A percentile compares a stretch with the other conserved stretches of the same genome.
Evolutionary conservation across 768 basidiomycete genomes (phyloP).

Genomic region (Mycena indigotica): DNA sequence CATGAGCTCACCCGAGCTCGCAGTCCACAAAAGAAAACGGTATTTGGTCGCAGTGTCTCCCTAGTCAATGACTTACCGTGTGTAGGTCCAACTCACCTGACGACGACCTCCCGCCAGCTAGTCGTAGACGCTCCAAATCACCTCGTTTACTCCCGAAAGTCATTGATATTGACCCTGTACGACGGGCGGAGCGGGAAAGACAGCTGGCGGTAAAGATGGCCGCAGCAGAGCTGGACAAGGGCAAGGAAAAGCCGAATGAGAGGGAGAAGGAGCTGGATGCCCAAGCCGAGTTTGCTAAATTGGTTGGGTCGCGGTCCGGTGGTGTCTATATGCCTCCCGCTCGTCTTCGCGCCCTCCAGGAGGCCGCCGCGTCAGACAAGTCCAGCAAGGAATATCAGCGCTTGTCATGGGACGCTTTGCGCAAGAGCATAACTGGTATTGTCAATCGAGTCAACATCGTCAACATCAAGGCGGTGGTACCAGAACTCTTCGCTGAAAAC

Average conservation of each 20-base stretch:
- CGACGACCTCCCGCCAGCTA: slow-evolving; percentile 45
- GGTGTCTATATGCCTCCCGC: slow-evolving; percentile 98
- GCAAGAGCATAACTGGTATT: slow-evolving; percentile 98
- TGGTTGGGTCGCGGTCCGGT: slow-evolving; percentile 79
- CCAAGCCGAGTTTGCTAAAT: slow-evolving; percentile 87
- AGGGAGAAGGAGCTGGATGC: slow-evolving; percentile 55
- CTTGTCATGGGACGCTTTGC: slow-evolving; percentile 94
- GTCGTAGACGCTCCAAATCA: slow-evolving; percentile 48
- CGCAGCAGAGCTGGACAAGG: slow-evolving; percentile 65
- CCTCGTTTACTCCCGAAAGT: slow-evolving; percentile 47
- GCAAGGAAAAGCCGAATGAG: slow-evolving; percentile 53
- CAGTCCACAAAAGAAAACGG: slow-evolving; percentile 54
- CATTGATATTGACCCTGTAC: slow-evolving; percentile 74
- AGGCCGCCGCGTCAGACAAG: slow-evolving; percentile 81
- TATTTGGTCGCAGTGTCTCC: no score
- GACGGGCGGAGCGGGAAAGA: slow-evolving; percentile 75
- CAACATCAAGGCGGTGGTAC: slow-evolving; percentile 93
- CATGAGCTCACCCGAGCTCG: slow-evolving; percentile 12
- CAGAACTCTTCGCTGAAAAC: slow-evolving; percentile 92
- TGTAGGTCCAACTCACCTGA: slow-evolving; percentile 52
- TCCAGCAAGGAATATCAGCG: slow-evolving; percentile 88
- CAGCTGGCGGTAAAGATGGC: slow-evolving; percentile 74
- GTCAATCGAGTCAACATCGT: slow-evolving; percentile 98
- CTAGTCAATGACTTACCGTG: no score
- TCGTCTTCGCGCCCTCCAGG: slow-evolving; percentile 86